Evolutionary conservation across 148 eudicot species (phyloP).

Genomic region (Vaccinium darrowii): DNA sequence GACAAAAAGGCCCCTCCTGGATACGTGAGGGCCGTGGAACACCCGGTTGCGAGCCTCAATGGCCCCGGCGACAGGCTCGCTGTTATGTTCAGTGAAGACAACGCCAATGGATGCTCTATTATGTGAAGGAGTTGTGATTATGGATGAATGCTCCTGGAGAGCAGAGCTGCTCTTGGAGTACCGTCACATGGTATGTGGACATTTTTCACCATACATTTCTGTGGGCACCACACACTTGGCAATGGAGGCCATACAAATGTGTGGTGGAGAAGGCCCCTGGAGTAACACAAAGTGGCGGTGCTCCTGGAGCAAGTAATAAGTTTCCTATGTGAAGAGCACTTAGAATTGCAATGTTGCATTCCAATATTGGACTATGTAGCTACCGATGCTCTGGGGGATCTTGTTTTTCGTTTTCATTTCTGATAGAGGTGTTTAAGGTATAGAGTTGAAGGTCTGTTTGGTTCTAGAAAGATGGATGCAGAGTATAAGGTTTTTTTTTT

Average conservation of each 20-base stretch:
- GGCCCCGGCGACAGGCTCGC: constrained; percentile 28
- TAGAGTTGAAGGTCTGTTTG: background rate
- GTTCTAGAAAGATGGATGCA: background rate
- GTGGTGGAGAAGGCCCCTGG: no score
- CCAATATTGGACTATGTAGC: background rate
- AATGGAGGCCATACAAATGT: no score
- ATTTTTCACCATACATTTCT: no score
- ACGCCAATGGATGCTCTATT: constrained; percentile 48
- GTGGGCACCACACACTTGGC: no score
- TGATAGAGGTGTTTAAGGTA: background rate
- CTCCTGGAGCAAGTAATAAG: no score
- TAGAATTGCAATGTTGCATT: background rate
- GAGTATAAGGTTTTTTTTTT: accelerated
- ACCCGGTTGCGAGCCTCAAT: constrained; percentile 34
- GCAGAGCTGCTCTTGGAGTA: no score
- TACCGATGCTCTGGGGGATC: background rate
- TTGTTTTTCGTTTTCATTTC: background rate
- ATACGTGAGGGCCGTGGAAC: constrained; percentile 40
- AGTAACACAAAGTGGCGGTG: no score
- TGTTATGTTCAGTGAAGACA: constrained; percentile 50
- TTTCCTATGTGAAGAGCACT: no score
- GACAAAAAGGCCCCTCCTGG: constrained; percentile 60
- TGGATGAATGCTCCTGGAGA: no score
- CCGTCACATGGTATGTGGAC: no score
- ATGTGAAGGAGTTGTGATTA: constrained; percentile 29